Conservation (phyloP, 2,329 filamentous ascomycete species). For the Lasiodiplodia hormozganensis region DNA sequence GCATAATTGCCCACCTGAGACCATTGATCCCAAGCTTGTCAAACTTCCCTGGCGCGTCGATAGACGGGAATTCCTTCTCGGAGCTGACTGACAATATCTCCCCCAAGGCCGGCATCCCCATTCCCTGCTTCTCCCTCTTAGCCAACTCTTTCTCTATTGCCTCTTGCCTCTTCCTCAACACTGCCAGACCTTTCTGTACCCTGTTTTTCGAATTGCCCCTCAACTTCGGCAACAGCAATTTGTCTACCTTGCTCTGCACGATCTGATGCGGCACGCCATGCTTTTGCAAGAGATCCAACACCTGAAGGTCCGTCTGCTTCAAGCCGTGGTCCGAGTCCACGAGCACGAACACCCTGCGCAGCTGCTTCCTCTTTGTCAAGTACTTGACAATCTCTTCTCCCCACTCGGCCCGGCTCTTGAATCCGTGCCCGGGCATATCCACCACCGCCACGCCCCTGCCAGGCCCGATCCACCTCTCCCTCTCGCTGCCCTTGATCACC, state of each 20-base stretch:
- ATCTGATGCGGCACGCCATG: conserved; percentile 69
- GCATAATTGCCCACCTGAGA: conserved; percentile 69
- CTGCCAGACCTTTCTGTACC: conserved; percentile 37
- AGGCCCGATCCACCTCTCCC: conserved; percentile 46
- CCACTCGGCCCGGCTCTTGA: conserved; percentile 67
- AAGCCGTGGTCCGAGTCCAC: conserved; percentile 69
- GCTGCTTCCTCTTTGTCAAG: conserved; percentile 65
- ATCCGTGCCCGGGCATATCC: conserved; percentile 76
- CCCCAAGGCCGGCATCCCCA: conserved; percentile 52
- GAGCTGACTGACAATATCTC: conserved; percentile 68
- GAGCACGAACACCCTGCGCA: conserved; percentile 69
- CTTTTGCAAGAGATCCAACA: conserved; percentile 63
- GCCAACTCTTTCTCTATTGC: conserved; percentile 34
- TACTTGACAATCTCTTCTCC: conserved; percentile 74
- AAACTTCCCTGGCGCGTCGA: conserved; percentile 52
- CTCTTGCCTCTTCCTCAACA: not conserved
- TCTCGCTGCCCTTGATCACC: conserved; percentile 25
- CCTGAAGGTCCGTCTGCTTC: conserved; percentile 64
- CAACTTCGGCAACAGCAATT: conserved; percentile 51
- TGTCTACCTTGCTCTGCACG: conserved; percentile 71
- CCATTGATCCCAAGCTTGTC: conserved; percentile 63
- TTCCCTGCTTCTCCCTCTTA: conserved; percentile 31
- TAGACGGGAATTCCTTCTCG: conserved; percentile 46
- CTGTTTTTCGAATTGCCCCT: conserved; percentile 36
- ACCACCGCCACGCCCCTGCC: conserved; percentile 62